A percentile compares a stretch with the other conserved stretches of the same genome.
These are phyloP conservation scores for Amborella trichopoda DNA, from an alignment of 164 flowering plant species.

Conservation along the genomic window DNA sequence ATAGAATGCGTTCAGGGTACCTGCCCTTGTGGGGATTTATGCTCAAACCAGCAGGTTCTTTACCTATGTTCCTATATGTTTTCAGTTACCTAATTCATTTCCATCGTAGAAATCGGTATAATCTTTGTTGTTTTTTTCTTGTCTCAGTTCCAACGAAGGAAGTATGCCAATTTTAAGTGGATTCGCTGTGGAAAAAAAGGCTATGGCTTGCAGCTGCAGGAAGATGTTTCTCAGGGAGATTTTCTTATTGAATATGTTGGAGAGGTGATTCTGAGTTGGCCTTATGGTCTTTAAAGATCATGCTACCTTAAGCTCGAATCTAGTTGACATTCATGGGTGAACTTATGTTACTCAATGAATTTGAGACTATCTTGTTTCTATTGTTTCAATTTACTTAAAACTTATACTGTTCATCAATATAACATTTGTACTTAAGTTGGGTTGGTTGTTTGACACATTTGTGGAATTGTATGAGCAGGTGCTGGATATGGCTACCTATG, in stretches of 20 bases:
- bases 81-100: neutral
- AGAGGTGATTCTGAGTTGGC: constrained; percentile 46
- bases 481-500: constrained; percentile 76
- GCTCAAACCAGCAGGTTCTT: constrained; percentile 89
- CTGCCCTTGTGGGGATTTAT: constrained; percentile 88
- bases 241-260: constrained; percentile 98
- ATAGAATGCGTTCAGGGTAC: constrained; percentile 90
- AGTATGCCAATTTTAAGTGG: constrained; percentile 56
- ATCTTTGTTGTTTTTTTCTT: neutral
- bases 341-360: too few relatives aligned
- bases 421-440: neutral
- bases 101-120: neutral
- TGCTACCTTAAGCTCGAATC: too few relatives aligned
- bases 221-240: constrained; percentile 54
- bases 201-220: constrained; percentile 62
- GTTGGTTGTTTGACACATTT: neutral
- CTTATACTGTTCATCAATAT: neutral
- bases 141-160: constrained; percentile 82
- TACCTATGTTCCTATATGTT: neutral
- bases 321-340: too few relatives aligned
- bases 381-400: neutral
- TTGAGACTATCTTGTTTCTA: too few relatives aligned
- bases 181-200: constrained; percentile 82
- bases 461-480: constrained; percentile 38
- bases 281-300: neutral